A percentile compares a stretch with the other conserved stretches of the same genome.
These are phyloP conservation scores for Inosperma sp. DNA, from an alignment of 768 basidiomycete genomes.

Conservation along the genomic window DNA sequence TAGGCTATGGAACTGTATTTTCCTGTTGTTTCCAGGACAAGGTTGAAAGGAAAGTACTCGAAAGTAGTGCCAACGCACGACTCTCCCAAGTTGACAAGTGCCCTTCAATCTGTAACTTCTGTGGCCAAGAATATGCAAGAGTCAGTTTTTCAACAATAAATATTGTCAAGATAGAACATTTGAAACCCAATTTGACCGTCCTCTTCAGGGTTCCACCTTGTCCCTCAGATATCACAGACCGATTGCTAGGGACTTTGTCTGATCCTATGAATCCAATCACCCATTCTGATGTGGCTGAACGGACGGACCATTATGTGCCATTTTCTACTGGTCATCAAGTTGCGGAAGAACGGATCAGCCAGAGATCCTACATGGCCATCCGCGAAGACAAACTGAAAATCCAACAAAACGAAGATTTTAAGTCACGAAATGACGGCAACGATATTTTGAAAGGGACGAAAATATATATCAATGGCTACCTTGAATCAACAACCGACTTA, in stretches of 20 bases:
- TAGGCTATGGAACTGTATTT: no score
- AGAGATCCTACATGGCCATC: slow-evolving; percentile 36
- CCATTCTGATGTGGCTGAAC: slow-evolving; percentile 57
- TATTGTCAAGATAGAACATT: no score
- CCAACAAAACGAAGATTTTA: slow-evolving; percentile 19
- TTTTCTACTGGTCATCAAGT: slow-evolving; percentile 64
- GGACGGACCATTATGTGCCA: slow-evolving; percentile 37
- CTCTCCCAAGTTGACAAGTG: no score
- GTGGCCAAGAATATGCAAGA: no score
- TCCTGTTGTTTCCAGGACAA: no score
- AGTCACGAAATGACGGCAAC: slow-evolving; percentile 7
- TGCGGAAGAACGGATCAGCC: slow-evolving; percentile 41
- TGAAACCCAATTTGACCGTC: neutral
- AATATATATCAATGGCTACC: slow-evolving; percentile 69
- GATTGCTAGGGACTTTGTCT: slow-evolving; percentile 56
- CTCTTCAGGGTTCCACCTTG: neutral
- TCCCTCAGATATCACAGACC: slow-evolving; percentile 45
- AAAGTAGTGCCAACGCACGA: no score
- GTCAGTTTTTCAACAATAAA: no score
- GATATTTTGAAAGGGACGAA: slow-evolving; percentile 41
- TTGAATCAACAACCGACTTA: slow-evolving; percentile 68
- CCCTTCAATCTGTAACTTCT: no score
- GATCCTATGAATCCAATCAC: slow-evolving; percentile 76
- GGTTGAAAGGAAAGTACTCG: no score
- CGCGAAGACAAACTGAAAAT: slow-evolving; percentile 43